phyloP scores from a whole-genome alignment of 371 early-diverging fungal species.

The Mucor ambiguus region DNA sequence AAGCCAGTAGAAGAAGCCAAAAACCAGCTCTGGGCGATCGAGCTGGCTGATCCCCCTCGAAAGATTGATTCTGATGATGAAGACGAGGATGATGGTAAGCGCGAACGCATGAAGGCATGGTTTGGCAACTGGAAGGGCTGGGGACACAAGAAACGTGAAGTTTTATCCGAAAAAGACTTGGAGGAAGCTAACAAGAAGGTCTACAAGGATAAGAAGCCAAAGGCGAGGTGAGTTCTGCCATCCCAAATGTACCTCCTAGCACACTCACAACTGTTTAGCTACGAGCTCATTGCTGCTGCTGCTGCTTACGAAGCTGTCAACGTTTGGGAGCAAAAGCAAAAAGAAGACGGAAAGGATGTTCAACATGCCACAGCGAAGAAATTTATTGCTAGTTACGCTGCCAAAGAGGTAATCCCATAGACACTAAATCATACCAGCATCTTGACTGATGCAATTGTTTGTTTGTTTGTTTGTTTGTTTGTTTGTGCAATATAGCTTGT shows the following conservation, averaged over 20 bases:
- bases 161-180: constrained; percentile 28
- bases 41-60: constrained; percentile 31
- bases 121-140: constrained; percentile 38
- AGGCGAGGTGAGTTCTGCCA: constrained; percentile 21
- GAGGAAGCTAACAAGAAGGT: constrained; percentile 41
- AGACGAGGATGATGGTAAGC: constrained; percentile 38
- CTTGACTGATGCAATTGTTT: background rate
- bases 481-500: constrained; percentile 26
- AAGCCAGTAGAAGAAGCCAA: constrained; percentile 26
- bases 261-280: constrained; percentile 13
- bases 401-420: constrained; percentile 36
- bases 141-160: constrained; percentile 30
- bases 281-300: constrained; percentile 57
- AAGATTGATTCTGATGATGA: constrained; percentile 33
- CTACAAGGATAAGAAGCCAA: constrained; percentile 34
- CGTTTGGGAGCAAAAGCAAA: constrained; percentile 39
- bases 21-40: constrained; percentile 34
- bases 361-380: constrained; percentile 49
- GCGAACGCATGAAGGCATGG: constrained; percentile 36
- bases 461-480: background rate
- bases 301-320: constrained; percentile 57
- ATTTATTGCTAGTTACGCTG: constrained; percentile 46
- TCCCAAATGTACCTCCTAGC: background rate
- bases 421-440: background rate
- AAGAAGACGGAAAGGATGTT: constrained; percentile 30